These are phyloP conservation scores for Rhizopogon roseolus DNA, from an alignment of 768 basidiomycete species.

Conservation along the genomic window DNA sequence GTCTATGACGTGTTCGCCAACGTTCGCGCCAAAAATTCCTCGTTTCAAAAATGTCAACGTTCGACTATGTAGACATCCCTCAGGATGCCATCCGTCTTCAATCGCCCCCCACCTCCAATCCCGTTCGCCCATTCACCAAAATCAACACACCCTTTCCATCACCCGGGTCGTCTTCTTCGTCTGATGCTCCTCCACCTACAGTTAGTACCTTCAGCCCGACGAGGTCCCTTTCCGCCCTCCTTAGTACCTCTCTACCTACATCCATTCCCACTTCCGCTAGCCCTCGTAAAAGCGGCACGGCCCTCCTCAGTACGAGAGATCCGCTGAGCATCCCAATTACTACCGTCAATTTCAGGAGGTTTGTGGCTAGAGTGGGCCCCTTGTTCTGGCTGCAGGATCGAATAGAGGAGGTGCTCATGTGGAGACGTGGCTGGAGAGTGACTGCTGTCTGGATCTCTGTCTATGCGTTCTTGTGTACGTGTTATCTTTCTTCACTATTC, in stretches of 20 bases:
- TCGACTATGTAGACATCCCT: conserved; percentile 39
- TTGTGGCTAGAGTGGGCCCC: conserved; percentile 70
- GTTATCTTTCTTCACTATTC: background rate
- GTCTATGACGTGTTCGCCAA: background rate
- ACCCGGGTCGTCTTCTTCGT: background rate
- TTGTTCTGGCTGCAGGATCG: conserved; percentile 90
- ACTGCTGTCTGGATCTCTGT: conserved; percentile 72
- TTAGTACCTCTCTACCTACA: conserved; percentile 14
- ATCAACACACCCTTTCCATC: conserved; percentile 39
- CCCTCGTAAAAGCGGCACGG: conserved; percentile 20
- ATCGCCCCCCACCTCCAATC: conserved; percentile 12
- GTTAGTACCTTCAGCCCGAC: conserved; percentile 21
- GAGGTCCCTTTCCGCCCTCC: conserved; percentile 30
- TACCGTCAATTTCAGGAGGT: conserved; percentile 76
- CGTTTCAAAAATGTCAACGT: conserved; percentile 23
- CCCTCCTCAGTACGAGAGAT: conserved; percentile 53
- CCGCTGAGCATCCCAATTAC: conserved; percentile 75
- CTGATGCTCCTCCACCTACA: conserved; percentile 16
- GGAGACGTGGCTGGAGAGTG: conserved; percentile 71
- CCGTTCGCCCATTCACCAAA: conserved; percentile 33
- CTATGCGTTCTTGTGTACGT: conserved; percentile 79
- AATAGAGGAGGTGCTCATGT: conserved; percentile 78
- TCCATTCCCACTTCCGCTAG: conserved; percentile 11
- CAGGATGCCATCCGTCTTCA: conserved; percentile 31
- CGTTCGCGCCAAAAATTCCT: background rate